Base-by-base conservation (phyloP, 139 green algal species). In the Micractinium sp. region DNA sequence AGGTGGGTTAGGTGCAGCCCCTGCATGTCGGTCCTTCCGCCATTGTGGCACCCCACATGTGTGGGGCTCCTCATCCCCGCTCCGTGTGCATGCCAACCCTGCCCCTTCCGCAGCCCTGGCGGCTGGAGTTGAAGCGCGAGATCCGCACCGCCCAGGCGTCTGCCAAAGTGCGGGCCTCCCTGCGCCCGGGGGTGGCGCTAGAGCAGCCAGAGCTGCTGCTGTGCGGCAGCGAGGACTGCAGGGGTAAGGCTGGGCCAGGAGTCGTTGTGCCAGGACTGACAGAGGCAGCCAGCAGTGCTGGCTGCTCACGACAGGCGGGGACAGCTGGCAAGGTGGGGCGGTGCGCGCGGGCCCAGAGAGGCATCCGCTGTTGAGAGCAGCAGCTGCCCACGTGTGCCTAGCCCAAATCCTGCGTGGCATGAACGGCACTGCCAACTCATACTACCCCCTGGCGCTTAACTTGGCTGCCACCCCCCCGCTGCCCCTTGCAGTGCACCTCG, bases 181-280 rank as follows among this genome's bases (percentile, higher is more conserved):
- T 89, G 75, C 63, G 85, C 41, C 85, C 85, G 0, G 56, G 36
- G 0, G 85, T 39, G 20, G n/a, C 14, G 5, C 23, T 61, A 1
- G 56, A 85, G 75, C 85, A 47, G 53, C 85, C 85, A 0, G 85
- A 89, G 74, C 63, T 85, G 85, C 31, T 89, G 74, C 41, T 71
- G 1, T 38, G 41, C 4, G 85, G 85, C 47, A 61, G 85, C 41
- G 85, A 89, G 74, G 85, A 85, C 56, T 53, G 71, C n/a, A 56
- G 78, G 29, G 81, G 81, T 86, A 25, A 41, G 81, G 74, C 33
- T 38, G 74, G 74, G 74, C 7, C 33, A 47, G 9, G 63, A 25
- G 69, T 38, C 29, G 69, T 29, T 77, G 69, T 36, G 69, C 69
- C 4, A 14, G 14, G 60, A 14, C 60, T 67, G 60, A 16, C 16